phyloP scores from a whole-genome alignment of 768 basidiomycete genomes.

The Rhizopogon roseolus region DNA sequence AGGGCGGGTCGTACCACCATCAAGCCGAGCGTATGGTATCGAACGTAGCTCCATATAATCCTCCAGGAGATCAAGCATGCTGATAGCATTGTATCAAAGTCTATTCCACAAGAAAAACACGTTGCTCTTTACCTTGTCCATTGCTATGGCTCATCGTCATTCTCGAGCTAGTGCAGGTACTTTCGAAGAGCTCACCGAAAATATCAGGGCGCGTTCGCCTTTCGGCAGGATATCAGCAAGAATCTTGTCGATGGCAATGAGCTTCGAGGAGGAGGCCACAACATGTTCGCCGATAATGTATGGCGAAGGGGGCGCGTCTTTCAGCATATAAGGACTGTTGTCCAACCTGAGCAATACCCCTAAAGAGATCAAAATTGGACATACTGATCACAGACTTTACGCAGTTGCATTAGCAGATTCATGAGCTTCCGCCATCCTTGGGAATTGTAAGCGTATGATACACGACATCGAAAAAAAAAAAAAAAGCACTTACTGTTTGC shows the following conservation, averaged over 20 bases:
- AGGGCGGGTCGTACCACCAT: constrained; percentile 49
- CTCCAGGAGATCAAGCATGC: constrained; percentile 67
- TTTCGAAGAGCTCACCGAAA: constrained; percentile 41
- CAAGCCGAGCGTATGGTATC: constrained; percentile 57
- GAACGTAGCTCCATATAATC: constrained; percentile 59
- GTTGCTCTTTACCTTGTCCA: constrained; percentile 41
- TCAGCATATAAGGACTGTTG: constrained; percentile 49
- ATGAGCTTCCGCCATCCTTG: constrained; percentile 52
- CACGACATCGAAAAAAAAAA: neutral
- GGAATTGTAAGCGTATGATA: neutral
- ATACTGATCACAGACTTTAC: constrained; percentile 68
- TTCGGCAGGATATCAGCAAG: constrained; percentile 51
- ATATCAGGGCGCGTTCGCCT: constrained; percentile 62
- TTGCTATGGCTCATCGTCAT: constrained; percentile 37
- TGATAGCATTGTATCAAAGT: constrained; percentile 10
- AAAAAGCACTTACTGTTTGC: constrained; percentile 21
- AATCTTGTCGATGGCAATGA: constrained; percentile 55
- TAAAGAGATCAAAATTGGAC: constrained; percentile 10
- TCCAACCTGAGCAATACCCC: constrained; percentile 2
- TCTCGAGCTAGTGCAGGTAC: neutral
- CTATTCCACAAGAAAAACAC: neutral
- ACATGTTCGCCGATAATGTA: constrained; percentile 51
- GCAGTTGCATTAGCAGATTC: constrained; percentile 69
- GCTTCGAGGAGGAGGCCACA: constrained; percentile 51
- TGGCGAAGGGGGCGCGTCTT: constrained; percentile 43